A percentile compares a stretch with the other conserved stretches of the same genome.
Conservation (phyloP, 2,329 filamentous ascomycete species). For the Exophiala oligosperma region DNA sequence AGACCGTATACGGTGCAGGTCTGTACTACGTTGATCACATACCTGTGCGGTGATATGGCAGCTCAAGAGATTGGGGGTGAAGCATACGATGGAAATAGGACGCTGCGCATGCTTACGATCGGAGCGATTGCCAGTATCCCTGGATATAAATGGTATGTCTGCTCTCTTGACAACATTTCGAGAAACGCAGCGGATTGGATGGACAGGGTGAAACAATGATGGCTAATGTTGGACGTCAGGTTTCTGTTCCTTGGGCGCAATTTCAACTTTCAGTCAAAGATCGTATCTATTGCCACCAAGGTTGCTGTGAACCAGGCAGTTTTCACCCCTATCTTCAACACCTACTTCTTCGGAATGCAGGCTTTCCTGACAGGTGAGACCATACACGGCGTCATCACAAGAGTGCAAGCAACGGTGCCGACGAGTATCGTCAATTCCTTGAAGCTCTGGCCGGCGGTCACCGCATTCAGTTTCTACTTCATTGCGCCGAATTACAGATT, state of each 20-base stretch:
- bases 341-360: constrained; percentile 80
- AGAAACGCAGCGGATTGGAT: neutral
- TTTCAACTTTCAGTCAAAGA: constrained; percentile 80
- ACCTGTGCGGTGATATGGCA: constrained; percentile 54
- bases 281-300: constrained; percentile 71
- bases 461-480: constrained; percentile 83
- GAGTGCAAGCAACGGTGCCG: constrained; percentile 74
- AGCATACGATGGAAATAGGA: constrained; percentile 68
- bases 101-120: constrained; percentile 70
- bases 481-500: constrained; percentile 75
- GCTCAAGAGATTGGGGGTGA: constrained; percentile 35
- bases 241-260: constrained; percentile 75
- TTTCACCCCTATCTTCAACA: constrained; percentile 82
- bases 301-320: constrained; percentile 75
- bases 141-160: constrained; percentile 72
- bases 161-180: neutral
- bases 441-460: constrained; percentile 87
- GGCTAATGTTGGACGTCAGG: constrained; percentile 46
- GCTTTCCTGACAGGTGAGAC: constrained; percentile 70
- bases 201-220: neutral
- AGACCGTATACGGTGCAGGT: constrained; percentile 80
- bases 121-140: constrained; percentile 74
- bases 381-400: constrained; percentile 63
- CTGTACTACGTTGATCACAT: constrained; percentile 72
- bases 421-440: constrained; percentile 73